phyloP scores from a whole-genome alignment of 2,329 filamentous ascomycete species.

The Neofusicoccum sp. region DNA sequence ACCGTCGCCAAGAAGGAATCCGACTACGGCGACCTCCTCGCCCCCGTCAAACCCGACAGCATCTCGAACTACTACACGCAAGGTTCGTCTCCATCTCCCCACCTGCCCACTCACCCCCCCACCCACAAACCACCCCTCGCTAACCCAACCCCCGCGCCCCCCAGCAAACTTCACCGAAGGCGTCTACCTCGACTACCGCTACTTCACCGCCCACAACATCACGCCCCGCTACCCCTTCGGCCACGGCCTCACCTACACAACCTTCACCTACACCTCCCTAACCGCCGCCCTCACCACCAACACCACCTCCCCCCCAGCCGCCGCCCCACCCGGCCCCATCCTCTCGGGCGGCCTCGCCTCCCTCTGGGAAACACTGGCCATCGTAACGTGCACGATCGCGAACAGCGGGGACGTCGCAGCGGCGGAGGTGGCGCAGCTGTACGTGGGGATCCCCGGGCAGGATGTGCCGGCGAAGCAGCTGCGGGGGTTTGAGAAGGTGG shows the following conservation, averaged over 20 bases:
- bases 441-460: conserved; percentile 38
- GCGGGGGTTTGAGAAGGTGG: conserved; percentile 40
- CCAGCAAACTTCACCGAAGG: conserved; percentile 54
- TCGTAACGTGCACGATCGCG: conserved; percentile 37
- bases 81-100: conserved; percentile 39
- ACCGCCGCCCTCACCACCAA: conserved; percentile 28
- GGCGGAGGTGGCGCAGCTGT: conserved; percentile 43
- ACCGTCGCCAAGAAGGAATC: conserved; percentile 37
- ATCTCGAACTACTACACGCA: conserved; percentile 50
- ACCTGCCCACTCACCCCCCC: conserved; percentile 70
- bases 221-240: conserved; percentile 38
- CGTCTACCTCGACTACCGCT: conserved; percentile 56
- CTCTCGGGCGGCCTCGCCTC: conserved; percentile 15
- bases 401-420: conserved; percentile 39
- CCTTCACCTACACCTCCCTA: conserved; percentile 43
- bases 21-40: conserved; percentile 57
- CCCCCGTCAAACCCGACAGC: conserved; percentile 54
- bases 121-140: conserved; percentile 61
- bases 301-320: conserved; percentile 32
- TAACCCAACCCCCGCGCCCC: no score
- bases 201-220: conserved; percentile 47
- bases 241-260: conserved; percentile 44
- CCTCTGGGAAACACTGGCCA: conserved; percentile 39
- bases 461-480: conserved; percentile 39
- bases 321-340: neutral